A percentile compares a stretch with the other conserved stretches of the same genome.
Evolutionary conservation across 257 asterid genomes (phyloP).

Genomic region (Solanum lignicaule): DNA sequence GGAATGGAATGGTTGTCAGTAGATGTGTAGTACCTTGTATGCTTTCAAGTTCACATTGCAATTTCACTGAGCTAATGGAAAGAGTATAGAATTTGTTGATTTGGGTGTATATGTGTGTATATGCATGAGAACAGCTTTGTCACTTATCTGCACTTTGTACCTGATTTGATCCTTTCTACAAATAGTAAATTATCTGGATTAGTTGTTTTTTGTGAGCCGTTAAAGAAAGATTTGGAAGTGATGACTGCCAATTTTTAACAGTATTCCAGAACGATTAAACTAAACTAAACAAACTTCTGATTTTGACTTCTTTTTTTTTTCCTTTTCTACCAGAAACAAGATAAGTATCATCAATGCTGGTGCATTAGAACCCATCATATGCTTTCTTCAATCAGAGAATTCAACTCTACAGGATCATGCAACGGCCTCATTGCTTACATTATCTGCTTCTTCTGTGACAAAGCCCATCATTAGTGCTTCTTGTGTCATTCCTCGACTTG

Average conservation of each 20-base stretch:
- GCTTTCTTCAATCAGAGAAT: constrained; percentile 58
- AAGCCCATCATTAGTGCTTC: constrained; percentile 71
- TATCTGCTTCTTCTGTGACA: constrained; percentile 76
- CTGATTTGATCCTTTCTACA: neutral
- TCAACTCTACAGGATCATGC: constrained; percentile 63
- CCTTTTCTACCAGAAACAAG: constrained; percentile 47
- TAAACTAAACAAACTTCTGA: neutral
- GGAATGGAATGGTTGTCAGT: neutral
- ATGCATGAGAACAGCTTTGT: neutral
- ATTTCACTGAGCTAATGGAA: neutral
- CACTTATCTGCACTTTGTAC: neutral
- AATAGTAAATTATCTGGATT: neutral
- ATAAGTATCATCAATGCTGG: constrained; percentile 64
- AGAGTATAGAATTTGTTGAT: neutral
- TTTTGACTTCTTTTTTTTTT: neutral
- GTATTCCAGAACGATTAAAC: neutral
- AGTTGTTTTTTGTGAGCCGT: neutral
- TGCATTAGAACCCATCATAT: constrained; percentile 58
- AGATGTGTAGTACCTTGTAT: neutral
- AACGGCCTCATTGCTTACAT: constrained; percentile 70
- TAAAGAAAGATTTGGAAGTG: neutral
- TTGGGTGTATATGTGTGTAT: neutral
- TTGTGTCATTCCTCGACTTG: constrained; percentile 79
- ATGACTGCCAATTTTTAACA: neutral
- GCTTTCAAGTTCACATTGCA: neutral